Percentiles rank a stretch among this genome's conserved stretches.
These are phyloP conservation scores for Monosporascus sp. DNA, from an alignment of 2,329 filamentous ascomycete species.

Conservation along the genomic window DNA sequence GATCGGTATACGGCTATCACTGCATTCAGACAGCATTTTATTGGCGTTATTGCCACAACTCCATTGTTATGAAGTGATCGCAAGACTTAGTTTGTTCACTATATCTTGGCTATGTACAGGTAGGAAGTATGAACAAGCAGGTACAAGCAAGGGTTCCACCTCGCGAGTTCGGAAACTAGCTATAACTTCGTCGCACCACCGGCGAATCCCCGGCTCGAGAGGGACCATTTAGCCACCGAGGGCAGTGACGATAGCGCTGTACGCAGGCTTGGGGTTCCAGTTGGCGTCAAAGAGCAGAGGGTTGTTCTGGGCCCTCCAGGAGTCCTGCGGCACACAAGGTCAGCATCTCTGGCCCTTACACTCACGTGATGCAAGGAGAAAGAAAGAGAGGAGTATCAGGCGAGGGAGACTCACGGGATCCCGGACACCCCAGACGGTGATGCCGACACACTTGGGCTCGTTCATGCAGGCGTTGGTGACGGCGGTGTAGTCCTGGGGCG, in stretches of 20 bases:
- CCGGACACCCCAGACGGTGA: conserved; percentile 57
- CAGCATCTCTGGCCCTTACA: neutral
- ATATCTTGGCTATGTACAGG: neutral
- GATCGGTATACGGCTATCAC: neutral
- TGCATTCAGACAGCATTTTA: neutral
- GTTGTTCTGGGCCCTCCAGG: conserved; percentile 43
- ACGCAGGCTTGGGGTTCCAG: conserved; percentile 47
- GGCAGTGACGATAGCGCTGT: conserved; percentile 38
- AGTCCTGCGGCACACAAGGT: conserved; percentile 30
- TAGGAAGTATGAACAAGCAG: neutral
- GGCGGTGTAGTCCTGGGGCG: conserved; percentile 51
- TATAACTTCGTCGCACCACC: too few relatives aligned
- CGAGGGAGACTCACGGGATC: conserved; percentile 30
- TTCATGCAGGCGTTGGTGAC: conserved; percentile 53
- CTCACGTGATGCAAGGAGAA: neutral
- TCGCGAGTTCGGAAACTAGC: too few relatives aligned
- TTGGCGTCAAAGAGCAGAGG: conserved; percentile 49
- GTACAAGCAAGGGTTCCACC: neutral
- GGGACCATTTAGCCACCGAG: conserved; percentile 15
- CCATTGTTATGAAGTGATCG: neutral
- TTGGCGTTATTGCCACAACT: neutral
- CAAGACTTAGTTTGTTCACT: neutral
- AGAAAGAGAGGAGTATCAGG: conserved; percentile 1
- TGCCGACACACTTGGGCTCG: conserved; percentile 55
- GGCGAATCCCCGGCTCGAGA: neutral